Base-by-base conservation (phyloP, 2,329 filamentous ascomycete genomes). In the Fusarium nodosum region DNA sequence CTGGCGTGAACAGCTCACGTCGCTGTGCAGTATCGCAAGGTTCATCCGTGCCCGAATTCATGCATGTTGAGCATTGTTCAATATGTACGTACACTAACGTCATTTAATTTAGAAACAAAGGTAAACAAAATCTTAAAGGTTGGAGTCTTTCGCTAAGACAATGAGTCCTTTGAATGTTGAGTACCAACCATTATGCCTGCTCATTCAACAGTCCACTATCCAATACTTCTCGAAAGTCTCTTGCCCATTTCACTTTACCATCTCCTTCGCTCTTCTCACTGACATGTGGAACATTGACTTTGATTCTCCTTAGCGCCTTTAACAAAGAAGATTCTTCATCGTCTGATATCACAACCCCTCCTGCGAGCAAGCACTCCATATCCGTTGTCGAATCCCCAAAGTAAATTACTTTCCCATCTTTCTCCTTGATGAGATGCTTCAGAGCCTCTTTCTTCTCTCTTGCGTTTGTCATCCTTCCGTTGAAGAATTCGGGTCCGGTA, bases 351-450 rank as follows among this genome's bases (percentile, higher is more conserved):
- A 85, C 81, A 24, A 88, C 76, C 6, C 86, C 87, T 8, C 78
- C 76, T 24, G 75, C 72, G 6, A 87, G 68, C 38, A 89, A 75
- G 61, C 86, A 88, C 72, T 84, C 82, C 58, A 88, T 75, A 72
- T 89, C 87, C 3, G 86, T 88, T 3, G 81, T 81, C 30, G 86
- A 87, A 73, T 89, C 87, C 10, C 87, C 87, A 73, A 88, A 83
- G 76, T 88, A 89, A n/a, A 86, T 74, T n/a, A 79, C 72, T 57
- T 68, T 57, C 2, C 59, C 66, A 7, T 73, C 66, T 15, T 56
- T 53, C 15, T 72, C 72, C 9, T 56, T 56, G 33, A 46, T 64
- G 33, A 82, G 67, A 9, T 76, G 70, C n/a, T 74, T 56, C 60
- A 86, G 71, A 4, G 79, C 82, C 13, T 77, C 75, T 20, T 82